Evolutionary conservation across 805 yeast genomes (phyloP), one percentile per base, ranked within the genome.

Genomic region (Teunomyces aglyptinius): DNA sequence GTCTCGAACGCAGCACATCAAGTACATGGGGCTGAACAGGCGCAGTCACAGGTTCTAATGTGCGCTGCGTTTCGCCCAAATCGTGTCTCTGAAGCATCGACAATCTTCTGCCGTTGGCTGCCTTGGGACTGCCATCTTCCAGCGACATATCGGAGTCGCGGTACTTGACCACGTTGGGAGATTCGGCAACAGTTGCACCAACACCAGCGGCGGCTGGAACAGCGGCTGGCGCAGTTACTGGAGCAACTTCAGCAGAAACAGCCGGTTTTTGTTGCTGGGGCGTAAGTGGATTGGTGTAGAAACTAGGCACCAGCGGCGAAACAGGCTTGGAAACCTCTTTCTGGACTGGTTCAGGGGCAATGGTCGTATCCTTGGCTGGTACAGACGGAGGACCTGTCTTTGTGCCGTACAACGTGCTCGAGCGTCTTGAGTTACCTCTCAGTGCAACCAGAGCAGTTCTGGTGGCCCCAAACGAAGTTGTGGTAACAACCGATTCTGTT

Each of bases 101-200:
- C 19, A 60, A 44, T 32, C 65, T 61, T 19, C 55, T 52, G 15
- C 63, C 64, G 6, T 54, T 46, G n/a, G 38, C 40, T 7, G 26
- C 43, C 3, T 26, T 12, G 3, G 47, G 42, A 3, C 57, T 63
- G 12, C 61, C 70, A 34, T 66, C 68, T 29, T 62, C 70, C 11
- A 68, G 64, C 0, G 63, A 53, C 16, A 67, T 65, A 11, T 63
- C 57, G n/a, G 53, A 38, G 27, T 48, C 50, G n/a, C 51, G 49
- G 48, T 68, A 68, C 44, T 60, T 67, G 8, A 67, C 66, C 6
- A 70, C 62, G 49, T 71, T 71, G 11, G 76, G 73, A 16, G 67
- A 61, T 6, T 59, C 69, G 8, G 45, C 38, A 10, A n/a, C n/a
- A n/a, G n/a, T n/a, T n/a, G 45, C 43, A 20, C 22, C 22, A 20